Conservation (phyloP, 495 filamentous ascomycete species). For the Aspergillus avenaceus region DNA sequence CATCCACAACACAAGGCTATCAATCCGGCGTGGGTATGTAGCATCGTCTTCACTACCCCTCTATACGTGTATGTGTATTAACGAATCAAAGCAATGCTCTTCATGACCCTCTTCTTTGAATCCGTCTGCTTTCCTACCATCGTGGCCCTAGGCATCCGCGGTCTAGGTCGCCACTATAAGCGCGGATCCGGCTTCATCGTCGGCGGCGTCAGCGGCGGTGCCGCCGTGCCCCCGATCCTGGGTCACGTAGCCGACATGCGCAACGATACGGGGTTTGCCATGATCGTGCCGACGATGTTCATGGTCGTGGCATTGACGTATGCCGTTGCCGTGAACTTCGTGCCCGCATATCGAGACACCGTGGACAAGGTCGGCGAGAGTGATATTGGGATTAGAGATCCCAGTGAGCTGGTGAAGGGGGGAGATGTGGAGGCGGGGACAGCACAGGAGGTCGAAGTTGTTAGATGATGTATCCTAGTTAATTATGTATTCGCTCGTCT, state of each 20-base stretch:
- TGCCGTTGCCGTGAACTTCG: slow-evolving; percentile 59
- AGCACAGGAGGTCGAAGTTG: slow-evolving; percentile 7
- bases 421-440: slow-evolving; percentile 26
- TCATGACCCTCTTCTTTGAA: slow-evolving; percentile 57
- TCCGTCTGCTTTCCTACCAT: slow-evolving; percentile 61
- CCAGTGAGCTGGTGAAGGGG: not conserved
- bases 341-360: slow-evolving; percentile 52
- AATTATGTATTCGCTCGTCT: not conserved
- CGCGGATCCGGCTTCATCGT: slow-evolving; percentile 55
- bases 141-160: slow-evolving; percentile 56
- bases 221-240: slow-evolving; percentile 47
- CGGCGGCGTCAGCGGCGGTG: slow-evolving; percentile 53
- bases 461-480: not conserved
- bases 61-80: no score
- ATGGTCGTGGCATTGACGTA: slow-evolving; percentile 57
- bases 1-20: slow-evolving; percentile 25
- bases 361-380: slow-evolving; percentile 57
- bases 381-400: slow-evolving; percentile 43
- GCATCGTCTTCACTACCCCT: not conserved
- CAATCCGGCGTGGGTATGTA: slow-evolving; percentile 42
- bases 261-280: slow-evolving; percentile 45
- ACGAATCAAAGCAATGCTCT: slow-evolving; percentile 41
- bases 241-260: slow-evolving; percentile 46
- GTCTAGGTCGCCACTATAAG: slow-evolving; percentile 57
- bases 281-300: slow-evolving; percentile 54